Conservation (phyloP, 768 basidiomycete species). For the Tylopilus vinaceipallidus region DNA sequence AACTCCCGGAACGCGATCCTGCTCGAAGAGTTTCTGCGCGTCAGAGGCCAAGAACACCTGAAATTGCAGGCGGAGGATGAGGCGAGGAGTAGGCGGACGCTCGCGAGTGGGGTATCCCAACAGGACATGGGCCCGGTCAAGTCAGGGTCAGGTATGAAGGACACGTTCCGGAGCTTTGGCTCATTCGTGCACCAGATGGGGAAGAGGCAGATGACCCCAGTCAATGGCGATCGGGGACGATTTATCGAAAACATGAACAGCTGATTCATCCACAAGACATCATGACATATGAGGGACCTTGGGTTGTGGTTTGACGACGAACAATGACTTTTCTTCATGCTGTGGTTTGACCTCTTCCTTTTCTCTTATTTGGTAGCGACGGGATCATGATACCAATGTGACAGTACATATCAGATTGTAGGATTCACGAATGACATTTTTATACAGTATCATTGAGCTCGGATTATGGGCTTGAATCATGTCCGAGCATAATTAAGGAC, state of each 20-base stretch:
- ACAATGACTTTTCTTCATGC: too few relatives aligned
- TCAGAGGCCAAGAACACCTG: slow-evolving; percentile 73
- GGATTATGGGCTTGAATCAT: too few relatives aligned
- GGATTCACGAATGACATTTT: too few relatives aligned
- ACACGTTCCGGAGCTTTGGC: slow-evolving; percentile 30
- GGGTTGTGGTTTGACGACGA: not conserved
- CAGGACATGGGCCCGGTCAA: slow-evolving; percentile 44
- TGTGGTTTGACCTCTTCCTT: too few relatives aligned
- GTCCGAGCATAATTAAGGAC: too few relatives aligned
- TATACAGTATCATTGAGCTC: too few relatives aligned
- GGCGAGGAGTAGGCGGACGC: slow-evolving; percentile 12
- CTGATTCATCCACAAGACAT: slow-evolving; percentile 7
- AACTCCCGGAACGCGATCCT: slow-evolving; percentile 88
- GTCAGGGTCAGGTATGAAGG: slow-evolving; percentile 51
- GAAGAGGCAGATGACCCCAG: slow-evolving; percentile 22
- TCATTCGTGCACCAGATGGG: slow-evolving; percentile 13
- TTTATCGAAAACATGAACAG: slow-evolving; percentile 38
- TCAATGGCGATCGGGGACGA: slow-evolving; percentile 30
- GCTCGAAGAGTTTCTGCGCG: slow-evolving; percentile 79
- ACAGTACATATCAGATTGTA: too few relatives aligned
- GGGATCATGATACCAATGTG: too few relatives aligned
- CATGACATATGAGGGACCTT: not conserved
- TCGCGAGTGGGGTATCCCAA: slow-evolving; percentile 23
- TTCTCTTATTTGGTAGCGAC: too few relatives aligned
- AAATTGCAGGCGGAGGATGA: slow-evolving; percentile 42